Percentiles rank a stretch among this genome's conserved stretches.
These are phyloP conservation scores for Chaetoceros muelleri DNA, from an alignment of 108 stramenopile species.

Conservation along the genomic window DNA sequence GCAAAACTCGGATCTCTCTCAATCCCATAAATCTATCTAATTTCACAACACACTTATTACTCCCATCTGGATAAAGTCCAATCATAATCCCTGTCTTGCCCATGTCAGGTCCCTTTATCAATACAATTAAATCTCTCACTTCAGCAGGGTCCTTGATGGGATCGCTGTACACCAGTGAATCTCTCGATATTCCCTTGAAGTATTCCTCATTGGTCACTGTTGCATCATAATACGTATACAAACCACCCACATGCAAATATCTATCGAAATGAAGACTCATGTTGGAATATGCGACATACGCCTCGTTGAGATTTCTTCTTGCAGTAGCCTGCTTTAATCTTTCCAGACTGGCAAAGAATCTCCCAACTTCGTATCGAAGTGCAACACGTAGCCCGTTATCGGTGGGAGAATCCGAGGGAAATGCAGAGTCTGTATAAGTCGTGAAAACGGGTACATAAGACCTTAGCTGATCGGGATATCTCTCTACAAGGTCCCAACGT, in stretches of 20 bases:
- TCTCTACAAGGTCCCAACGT: slow-evolving; percentile 68
- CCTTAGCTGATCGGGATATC: slow-evolving; percentile 62
- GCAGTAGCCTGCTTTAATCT: slow-evolving; percentile 45
- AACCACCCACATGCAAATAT: slow-evolving; percentile 65
- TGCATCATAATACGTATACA: slow-evolving; percentile 77
- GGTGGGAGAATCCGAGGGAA: slow-evolving; percentile 64
- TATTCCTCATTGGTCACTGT: slow-evolving; percentile 52
- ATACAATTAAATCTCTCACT: slow-evolving; percentile 68
- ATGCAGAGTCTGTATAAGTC: slow-evolving; percentile 74
- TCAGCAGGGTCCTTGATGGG: slow-evolving; percentile 68
- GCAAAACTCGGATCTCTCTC: slow-evolving; percentile 69
- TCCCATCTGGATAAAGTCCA: slow-evolving; percentile 64
- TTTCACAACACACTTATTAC: slow-evolving; percentile 55
- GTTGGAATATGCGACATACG: slow-evolving; percentile 71
- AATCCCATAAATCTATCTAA: slow-evolving; percentile 67
- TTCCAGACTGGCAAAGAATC: slow-evolving; percentile 73
- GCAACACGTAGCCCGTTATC: slow-evolving; percentile 74
- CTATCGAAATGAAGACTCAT: slow-evolving; percentile 81
- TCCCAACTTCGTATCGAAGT: slow-evolving; percentile 73
- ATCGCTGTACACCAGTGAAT: slow-evolving; percentile 61
- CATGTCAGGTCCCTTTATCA: slow-evolving; percentile 70
- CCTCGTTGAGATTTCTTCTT: slow-evolving; percentile 48
- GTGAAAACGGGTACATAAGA: slow-evolving; percentile 80
- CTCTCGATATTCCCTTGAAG: slow-evolving; percentile 42
- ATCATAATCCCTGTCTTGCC: slow-evolving; percentile 81